A percentile compares a stretch with the other conserved stretches of the same genome.
Evolutionary conservation across 1,284 basidiomycete genomes (phyloP).

Genomic region (Trichosporon sp.): DNA sequence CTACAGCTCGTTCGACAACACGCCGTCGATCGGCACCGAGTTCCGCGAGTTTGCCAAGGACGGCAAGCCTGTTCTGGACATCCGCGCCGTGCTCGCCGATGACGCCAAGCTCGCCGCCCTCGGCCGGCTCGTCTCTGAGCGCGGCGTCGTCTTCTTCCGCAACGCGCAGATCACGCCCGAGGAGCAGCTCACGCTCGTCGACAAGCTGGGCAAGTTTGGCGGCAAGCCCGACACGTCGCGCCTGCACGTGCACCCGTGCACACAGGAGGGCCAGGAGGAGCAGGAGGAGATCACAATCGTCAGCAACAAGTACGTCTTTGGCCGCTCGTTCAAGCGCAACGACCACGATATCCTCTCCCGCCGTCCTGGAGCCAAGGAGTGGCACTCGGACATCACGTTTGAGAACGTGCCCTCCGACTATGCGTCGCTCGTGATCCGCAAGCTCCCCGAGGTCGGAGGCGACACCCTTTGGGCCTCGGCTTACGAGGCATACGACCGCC

Average conservation of each 20-base stretch:
- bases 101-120: slow-evolving; percentile 41
- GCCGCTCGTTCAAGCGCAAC: slow-evolving; percentile 38
- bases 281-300: slow-evolving; percentile 62
- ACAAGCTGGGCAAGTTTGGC: slow-evolving; percentile 61
- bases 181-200: slow-evolving; percentile 59
- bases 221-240: slow-evolving; percentile 63
- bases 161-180: slow-evolving; percentile 60
- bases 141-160: slow-evolving; percentile 71
- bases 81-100: slow-evolving; percentile 41
- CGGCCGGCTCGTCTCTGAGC: slow-evolving; percentile 61
- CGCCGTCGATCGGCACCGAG: slow-evolving; percentile 51
- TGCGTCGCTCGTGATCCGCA: slow-evolving; percentile 64
- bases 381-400: slow-evolving; percentile 66
- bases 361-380: slow-evolving; percentile 17
- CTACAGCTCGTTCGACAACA: slow-evolving; percentile 43
- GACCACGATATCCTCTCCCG: slow-evolving; percentile 29
- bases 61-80: slow-evolving; percentile 37
- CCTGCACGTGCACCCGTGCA: slow-evolving; percentile 68
- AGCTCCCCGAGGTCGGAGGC: slow-evolving; percentile 60
- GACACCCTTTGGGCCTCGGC: slow-evolving; percentile 60
- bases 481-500: slow-evolving; percentile 67
- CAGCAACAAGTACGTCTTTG: slow-evolving; percentile 54
- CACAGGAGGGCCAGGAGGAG: slow-evolving; percentile 54
- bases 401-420: slow-evolving; percentile 69
- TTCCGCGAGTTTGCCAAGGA: slow-evolving; percentile 43